Base-by-base conservation (phyloP, 345 rosid genomes). In the Eucalyptus polybractea region DNA sequence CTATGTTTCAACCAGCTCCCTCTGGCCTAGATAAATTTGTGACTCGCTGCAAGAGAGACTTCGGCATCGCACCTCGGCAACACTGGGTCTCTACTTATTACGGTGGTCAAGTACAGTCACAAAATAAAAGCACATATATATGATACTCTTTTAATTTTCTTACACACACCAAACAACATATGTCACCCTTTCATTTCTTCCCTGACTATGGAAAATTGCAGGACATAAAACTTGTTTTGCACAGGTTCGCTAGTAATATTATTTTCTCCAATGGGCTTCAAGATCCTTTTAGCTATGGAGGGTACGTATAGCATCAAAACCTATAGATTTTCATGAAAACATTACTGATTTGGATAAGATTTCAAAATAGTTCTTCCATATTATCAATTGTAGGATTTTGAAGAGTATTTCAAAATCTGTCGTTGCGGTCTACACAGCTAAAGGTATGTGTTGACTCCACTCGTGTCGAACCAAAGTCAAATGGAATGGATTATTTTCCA, bases 81-180 rank as follows among this genome's bases (percentile, higher is more conserved):
- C 93, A 92, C 24, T 62, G 95, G 95, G 76, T 92, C 86, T 91
- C 96, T 13, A 87, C 96, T 13, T 93, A 94, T 60, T 94, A 91
- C 29, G 94, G 95, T 86, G 95, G 95, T 72, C 91, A 92, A 87
- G 97, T 93, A 90, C 7, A 11, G 24, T 67, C 80, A 31, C 10
- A 67, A 33, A 31, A 67, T 31, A 67, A 65, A 65, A 65, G 15
- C 72, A n/a, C 17, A 65, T 14, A n/a, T 6, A 16, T 16, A 31
- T 4, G 6, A 31, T 8, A 69, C 42, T 69, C 42, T 5, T 16
- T 67, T 31, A 15, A 31, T 15, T 67, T 15, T 69, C 6, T 31
- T 16, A 4, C 16, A 33, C 22, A 8, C 37, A 69, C 40, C 80
- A 69, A 69, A 69, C 42, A 31, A 67, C 42, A 31, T 16, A 31